Conservation (phyloP, 169 alveolate species). For the Amoebophrya sp. region DNA sequence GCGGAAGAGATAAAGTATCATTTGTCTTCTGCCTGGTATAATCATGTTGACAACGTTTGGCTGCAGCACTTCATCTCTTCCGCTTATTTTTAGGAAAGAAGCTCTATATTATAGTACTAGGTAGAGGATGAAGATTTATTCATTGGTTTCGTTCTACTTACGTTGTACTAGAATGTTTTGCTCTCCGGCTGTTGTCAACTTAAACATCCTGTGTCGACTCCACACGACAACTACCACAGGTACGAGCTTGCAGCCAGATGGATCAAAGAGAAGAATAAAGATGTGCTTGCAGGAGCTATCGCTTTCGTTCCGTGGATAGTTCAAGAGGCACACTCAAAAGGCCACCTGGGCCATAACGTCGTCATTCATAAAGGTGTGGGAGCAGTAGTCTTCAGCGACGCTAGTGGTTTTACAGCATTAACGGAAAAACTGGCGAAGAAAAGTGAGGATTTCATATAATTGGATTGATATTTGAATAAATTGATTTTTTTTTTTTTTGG, state of each 20-base stretch:
- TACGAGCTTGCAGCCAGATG: background rate
- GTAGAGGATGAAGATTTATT: too few relatives aligned
- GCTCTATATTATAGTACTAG: too few relatives aligned
- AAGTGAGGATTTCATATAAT: conserved; percentile 45
- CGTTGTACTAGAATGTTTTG: too few relatives aligned
- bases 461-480: conserved; percentile 39
- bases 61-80: too few relatives aligned
- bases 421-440: conserved; percentile 54
- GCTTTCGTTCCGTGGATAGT: conserved; percentile 50
- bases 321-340: conserved; percentile 44
- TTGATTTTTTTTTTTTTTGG: conserved; percentile 35
- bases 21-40: too few relatives aligned
- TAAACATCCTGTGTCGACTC: too few relatives aligned
- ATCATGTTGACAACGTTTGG: too few relatives aligned
- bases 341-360: conserved; percentile 33
- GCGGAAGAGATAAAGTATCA: too few relatives aligned
- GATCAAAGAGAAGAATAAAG: conserved; percentile 29
- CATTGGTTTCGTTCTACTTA: too few relatives aligned
- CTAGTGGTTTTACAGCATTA: conserved; percentile 57
- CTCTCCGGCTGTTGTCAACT: too few relatives aligned
- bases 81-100: too few relatives aligned
- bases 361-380: conserved; percentile 46
- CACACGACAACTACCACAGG: too few relatives aligned
- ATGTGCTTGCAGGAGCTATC: conserved; percentile 40
- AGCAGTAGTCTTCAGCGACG: conserved; percentile 58